Base-by-base conservation (phyloP, 2,329 filamentous ascomycete genomes). In the Sporothrix inflata region DNA sequence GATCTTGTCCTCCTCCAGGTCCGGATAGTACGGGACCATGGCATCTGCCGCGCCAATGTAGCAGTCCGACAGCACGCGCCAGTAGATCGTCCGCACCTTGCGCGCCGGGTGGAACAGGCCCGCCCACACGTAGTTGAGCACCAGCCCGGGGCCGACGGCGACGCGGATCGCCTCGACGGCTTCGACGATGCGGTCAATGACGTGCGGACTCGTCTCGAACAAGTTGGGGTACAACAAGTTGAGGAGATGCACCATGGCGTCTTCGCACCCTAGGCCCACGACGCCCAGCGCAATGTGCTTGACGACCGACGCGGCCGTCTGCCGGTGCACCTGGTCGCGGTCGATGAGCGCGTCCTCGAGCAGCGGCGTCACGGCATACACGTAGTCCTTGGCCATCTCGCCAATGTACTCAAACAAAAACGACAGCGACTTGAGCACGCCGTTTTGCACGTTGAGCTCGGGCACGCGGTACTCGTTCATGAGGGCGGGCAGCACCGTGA, bases 401-500 rank as follows among this genome's bases (percentile, higher is more conserved):
- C 96, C 96, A 80, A 99, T 99, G 83, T 99, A 99, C 80, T 99
- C 96, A 79, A 98, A 99, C 74, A 99, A 87, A 87, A 99, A 99
- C 7, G 93, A 97, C 70, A 99, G 87, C 5, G 94, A 94, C 82
- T 99, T 99, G 79, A 99, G 90, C 45, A 99, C 96, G 83, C 96
- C 96, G 77, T 99, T 99, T 81, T 99, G 96, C 34, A 99, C 96
- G 80, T 99, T 99, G 76, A 99, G 91, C 83, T 99, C 96, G 0
- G 96, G 96, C 9, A 99, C 96, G 70, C 96, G 92, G 82, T 99
- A 99, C 82, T 99, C 96, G 84, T 99, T 99, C 97, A 99, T 99
- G 74, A 99, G 85, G 3, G 96, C 96, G 0, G 96, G 96, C n/a
- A 99, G 90, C 4, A 99, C 96, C 0, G 96, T 99, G 83, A 99